These are phyloP conservation scores for Fusarium agapanthi DNA, from an alignment of 2,329 filamentous ascomycete species.

Conservation along the genomic window DNA sequence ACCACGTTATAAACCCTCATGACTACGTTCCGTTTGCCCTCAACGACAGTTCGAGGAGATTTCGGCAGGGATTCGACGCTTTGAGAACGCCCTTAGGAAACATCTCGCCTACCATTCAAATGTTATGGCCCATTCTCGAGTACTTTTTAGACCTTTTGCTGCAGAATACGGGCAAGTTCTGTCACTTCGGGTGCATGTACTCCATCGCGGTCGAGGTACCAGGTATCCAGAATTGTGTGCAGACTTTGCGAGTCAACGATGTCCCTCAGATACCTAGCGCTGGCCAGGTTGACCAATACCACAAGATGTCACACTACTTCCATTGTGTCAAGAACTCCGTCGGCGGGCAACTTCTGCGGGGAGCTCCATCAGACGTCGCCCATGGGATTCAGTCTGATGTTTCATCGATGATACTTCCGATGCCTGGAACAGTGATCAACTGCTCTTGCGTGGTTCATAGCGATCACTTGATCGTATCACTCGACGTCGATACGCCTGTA, in stretches of 20 bases:
- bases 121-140: conserved; percentile 3
- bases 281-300: neutral
- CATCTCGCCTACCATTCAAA: neutral
- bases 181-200: neutral
- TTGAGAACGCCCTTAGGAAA: neutral
- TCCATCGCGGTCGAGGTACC: neutral
- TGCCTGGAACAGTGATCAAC: neutral
- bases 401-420: neutral
- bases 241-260: neutral
- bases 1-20: neutral
- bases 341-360: too few species aligned
- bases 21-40: conserved; percentile 3
- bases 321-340: neutral
- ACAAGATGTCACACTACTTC: conserved; percentile 3
- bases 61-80: neutral
- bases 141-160: neutral
- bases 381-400: too few species aligned
- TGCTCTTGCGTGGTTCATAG: neutral
- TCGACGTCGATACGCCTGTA: neutral
- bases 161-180: neutral
- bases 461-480: neutral
- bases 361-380: too few species aligned
- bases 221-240: neutral
- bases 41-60: neutral
- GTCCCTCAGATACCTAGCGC: neutral